phyloP scores from a whole-genome alignment of 495 filamentous ascomycete genomes.

The Aspergillus olivimuriae region DNA sequence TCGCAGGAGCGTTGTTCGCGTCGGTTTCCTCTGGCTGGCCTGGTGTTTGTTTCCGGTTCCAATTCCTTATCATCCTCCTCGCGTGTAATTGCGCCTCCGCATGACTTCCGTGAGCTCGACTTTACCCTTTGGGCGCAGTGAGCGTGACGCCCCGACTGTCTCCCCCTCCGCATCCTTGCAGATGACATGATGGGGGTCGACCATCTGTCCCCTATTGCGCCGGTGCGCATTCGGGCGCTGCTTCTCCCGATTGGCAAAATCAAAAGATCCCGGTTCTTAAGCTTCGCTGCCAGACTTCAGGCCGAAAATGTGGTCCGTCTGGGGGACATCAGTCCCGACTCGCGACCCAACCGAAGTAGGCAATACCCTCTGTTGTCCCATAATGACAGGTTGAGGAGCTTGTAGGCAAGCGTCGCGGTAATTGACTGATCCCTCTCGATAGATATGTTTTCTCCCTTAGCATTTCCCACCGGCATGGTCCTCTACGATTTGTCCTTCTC shows the following conservation, averaged over 20 bases:
- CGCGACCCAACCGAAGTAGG: slow-evolving; percentile 82
- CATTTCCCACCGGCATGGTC: slow-evolving; percentile 82
- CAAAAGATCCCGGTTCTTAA: slow-evolving; percentile 69
- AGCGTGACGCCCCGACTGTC: slow-evolving; percentile 23
- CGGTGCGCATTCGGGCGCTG: slow-evolving; percentile 78
- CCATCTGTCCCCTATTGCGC: slow-evolving; percentile 78
- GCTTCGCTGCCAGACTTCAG: slow-evolving; percentile 71
- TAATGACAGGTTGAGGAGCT: background rate
- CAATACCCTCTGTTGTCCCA: slow-evolving; percentile 1
- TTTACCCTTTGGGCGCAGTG: slow-evolving; percentile 31
- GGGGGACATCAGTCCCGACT: slow-evolving; percentile 85
- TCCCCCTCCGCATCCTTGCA: slow-evolving; percentile 21
- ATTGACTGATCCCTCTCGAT: slow-evolving; percentile 19
- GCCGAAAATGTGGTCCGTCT: slow-evolving; percentile 78
- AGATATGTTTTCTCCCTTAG: slow-evolving; percentile 95
- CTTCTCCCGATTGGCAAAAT: slow-evolving; percentile 82
- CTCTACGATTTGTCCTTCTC: slow-evolving; percentile 85
- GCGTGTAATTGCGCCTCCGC: slow-evolving; percentile 7
- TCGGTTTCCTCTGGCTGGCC: too few relatives aligned
- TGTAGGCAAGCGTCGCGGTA: slow-evolving; percentile 14
- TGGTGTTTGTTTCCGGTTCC: background rate
- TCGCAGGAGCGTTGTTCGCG: too few relatives aligned
- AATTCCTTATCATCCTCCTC: background rate
- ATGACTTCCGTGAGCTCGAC: slow-evolving; percentile 20
- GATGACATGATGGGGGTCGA: slow-evolving; percentile 72